These are phyloP conservation scores for Globisporangium mamillatum DNA, from an alignment of 352 stramenopile species.

Conservation along the genomic window DNA sequence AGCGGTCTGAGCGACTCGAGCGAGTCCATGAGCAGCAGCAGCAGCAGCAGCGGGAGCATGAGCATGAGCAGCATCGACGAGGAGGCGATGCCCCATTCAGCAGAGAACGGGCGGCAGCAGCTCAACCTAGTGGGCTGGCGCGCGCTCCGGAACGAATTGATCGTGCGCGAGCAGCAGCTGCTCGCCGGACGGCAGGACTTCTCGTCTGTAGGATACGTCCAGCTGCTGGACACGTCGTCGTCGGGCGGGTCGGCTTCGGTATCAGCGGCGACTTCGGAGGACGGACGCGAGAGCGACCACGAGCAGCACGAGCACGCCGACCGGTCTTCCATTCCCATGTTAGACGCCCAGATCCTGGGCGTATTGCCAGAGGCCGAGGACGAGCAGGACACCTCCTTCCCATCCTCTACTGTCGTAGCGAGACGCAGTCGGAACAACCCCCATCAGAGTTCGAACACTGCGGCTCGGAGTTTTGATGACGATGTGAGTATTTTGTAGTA, in stretches of 20 bases:
- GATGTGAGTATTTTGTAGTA: slow-evolving; percentile 9
- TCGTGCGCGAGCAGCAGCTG: slow-evolving; percentile 50
- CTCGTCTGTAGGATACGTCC: slow-evolving; percentile 36
- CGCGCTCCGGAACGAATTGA: slow-evolving; percentile 45
- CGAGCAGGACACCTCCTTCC: neutral
- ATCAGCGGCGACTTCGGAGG: slow-evolving; percentile 3
- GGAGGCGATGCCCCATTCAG: neutral
- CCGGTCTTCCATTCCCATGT: neutral
- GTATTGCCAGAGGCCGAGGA: neutral
- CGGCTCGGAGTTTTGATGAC: neutral
- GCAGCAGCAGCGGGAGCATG: slow-evolving; percentile 11
- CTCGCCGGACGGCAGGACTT: slow-evolving; percentile 32
- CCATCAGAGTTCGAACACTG: too few species aligned
- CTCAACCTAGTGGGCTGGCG: slow-evolving; percentile 65
- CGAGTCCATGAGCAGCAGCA: slow-evolving; percentile 4
- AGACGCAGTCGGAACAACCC: neutral
- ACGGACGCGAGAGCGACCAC: slow-evolving; percentile 15
- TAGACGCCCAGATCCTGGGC: neutral
- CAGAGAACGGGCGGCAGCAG: slow-evolving; percentile 8
- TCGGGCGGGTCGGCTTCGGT: neutral
- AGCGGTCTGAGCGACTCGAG: slow-evolving; percentile 15
- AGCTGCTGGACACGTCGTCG: slow-evolving; percentile 47
- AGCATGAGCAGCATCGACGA: slow-evolving; percentile 7
- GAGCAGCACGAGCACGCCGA: neutral
- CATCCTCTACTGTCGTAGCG: neutral